Percentiles rank a stretch among this genome's conserved stretches.
Conservation (phyloP, 139 green algal species). For the Nannochloris sp. region DNA sequence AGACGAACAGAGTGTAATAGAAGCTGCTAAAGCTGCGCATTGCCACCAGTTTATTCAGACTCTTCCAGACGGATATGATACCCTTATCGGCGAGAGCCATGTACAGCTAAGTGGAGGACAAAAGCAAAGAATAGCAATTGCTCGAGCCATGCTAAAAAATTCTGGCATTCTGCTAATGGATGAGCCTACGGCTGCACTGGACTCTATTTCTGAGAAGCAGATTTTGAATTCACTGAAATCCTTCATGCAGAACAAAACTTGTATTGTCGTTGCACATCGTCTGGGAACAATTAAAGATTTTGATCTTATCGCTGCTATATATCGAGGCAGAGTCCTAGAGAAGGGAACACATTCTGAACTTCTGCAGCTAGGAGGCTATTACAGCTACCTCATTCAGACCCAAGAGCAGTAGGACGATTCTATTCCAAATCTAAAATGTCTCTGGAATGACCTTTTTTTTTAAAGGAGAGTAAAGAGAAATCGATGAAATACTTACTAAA, state of each 20-base stretch:
- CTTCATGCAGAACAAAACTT: constrained; percentile 50
- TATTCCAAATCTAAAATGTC: background rate
- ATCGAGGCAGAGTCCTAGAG: constrained; percentile 42
- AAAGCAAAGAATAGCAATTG: constrained; percentile 91
- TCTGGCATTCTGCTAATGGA: constrained; percentile 64
- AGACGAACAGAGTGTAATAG: constrained; percentile 38
- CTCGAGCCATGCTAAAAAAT: constrained; percentile 69
- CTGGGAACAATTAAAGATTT: constrained; percentile 75
- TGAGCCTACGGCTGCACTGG: constrained; percentile 53
- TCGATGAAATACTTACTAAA: too few relatives aligned
- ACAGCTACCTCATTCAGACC: constrained; percentile 25
- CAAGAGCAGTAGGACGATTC: constrained; percentile 5
- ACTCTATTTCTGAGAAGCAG: constrained; percentile 51
- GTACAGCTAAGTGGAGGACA: constrained; percentile 89
- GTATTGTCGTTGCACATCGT: constrained; percentile 83
- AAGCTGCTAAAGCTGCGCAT: constrained; percentile 24
- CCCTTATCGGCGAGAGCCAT: constrained; percentile 84
- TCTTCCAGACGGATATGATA: constrained; percentile 85
- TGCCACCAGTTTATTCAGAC: constrained; percentile 77
- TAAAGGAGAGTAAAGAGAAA: too few relatives aligned
- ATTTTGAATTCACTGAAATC: constrained; percentile 43
- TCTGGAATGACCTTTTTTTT: too few relatives aligned
- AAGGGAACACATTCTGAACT: constrained; percentile 43
- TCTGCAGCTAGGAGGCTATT: constrained; percentile 28
- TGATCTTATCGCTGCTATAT: constrained; percentile 62